These are phyloP conservation scores for Starmerella kuoi DNA, from an alignment of 805 yeast genomes.

Conservation along the genomic window DNA sequence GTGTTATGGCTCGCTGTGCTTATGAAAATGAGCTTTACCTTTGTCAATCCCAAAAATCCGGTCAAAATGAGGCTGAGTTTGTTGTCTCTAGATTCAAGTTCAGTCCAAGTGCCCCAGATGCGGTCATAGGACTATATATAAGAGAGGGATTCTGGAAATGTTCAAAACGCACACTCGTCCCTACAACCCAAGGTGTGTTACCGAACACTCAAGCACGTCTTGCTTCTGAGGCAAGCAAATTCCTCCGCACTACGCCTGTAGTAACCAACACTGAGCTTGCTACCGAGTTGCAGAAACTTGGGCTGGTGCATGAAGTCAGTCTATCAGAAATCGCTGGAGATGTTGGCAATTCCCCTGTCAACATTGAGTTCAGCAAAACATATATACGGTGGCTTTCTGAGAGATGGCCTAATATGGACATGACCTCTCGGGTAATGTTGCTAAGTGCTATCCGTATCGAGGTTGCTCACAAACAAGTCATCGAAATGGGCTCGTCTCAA, in stretches of 20 bases:
- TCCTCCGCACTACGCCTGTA: conserved; percentile 23
- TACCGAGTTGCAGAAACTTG: conserved; percentile 20
- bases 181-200: conserved; percentile 27
- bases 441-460: conserved; percentile 2
- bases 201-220: conserved; percentile 26
- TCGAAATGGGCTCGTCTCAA: conserved; percentile 20
- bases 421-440: not conserved
- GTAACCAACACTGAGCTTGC: conserved; percentile 20
- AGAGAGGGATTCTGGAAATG: conserved; percentile 31
- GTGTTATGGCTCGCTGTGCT: conserved; percentile 28
- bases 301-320: conserved; percentile 22
- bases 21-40: conserved; percentile 29
- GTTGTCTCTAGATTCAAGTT: conserved; percentile 27
- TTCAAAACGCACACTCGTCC: conserved; percentile 24
- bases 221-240: conserved; percentile 18
- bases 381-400: conserved; percentile 27
- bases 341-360: conserved; percentile 24
- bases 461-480: not conserved
- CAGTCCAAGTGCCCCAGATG: conserved; percentile 30
- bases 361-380: conserved; percentile 15
- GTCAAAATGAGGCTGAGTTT: conserved; percentile 20
- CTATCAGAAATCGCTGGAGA: conserved; percentile 21
- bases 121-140: conserved; percentile 27
- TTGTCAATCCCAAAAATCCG: conserved; percentile 1
- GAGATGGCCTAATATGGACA: not conserved